A percentile compares a stretch with the other conserved stretches of the same genome.
Evolutionary conservation across 1,284 basidiomycete species (phyloP).

Genomic region (Sporisorium iseilematis-ciliati): DNA sequence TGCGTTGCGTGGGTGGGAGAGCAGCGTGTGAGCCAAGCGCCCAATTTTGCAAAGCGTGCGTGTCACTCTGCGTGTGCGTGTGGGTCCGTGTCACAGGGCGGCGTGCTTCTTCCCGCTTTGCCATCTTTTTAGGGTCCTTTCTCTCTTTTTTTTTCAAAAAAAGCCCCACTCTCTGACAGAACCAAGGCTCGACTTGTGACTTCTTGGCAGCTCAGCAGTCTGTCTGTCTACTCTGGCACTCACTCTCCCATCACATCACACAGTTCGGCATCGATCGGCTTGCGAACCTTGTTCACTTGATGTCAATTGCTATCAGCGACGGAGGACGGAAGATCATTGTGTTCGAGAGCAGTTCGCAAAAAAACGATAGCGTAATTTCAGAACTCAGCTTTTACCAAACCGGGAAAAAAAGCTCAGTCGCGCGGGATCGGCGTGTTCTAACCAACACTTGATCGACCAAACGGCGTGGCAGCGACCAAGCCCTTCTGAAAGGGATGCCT

Average conservation of each 20-base stretch:
- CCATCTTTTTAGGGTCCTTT: neutral
- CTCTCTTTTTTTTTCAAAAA: neutral
- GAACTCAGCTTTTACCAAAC: neutral
- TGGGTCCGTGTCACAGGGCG: constrained; percentile 6
- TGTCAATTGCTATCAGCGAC: neutral
- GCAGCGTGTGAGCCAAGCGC: no score
- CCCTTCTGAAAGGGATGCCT: no score
- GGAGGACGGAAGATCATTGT: neutral
- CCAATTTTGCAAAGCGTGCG: neutral
- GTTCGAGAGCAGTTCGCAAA: neutral
- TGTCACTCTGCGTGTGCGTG: neutral
- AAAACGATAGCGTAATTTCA: constrained; percentile 1
- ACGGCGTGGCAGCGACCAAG: no score
- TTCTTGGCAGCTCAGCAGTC: no score
- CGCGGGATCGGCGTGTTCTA: neutral
- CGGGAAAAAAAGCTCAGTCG: neutral
- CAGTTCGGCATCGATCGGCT: neutral
- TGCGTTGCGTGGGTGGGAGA: neutral
- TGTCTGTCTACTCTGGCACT: no score
- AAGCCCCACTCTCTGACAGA: constrained; percentile 1
- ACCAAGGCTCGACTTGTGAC: constrained; percentile 7
- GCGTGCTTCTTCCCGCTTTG: neutral
- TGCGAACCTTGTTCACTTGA: neutral
- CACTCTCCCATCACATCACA: neutral
- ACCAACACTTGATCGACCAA: no score